phyloP scores from a whole-genome alignment of 345 rosid species.

The Syzygium oleosum region DNA sequence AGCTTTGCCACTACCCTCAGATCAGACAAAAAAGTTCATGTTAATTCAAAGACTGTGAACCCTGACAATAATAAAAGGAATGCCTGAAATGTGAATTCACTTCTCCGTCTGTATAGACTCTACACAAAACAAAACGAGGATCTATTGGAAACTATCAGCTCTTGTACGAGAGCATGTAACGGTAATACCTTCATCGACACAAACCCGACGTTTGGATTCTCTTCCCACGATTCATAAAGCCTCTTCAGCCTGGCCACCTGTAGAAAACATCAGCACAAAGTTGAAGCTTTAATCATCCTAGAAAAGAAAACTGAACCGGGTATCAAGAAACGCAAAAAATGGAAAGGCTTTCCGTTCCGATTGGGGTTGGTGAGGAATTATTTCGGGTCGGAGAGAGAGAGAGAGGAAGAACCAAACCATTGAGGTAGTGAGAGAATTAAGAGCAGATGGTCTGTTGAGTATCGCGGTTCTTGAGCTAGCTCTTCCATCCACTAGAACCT shows the following conservation, averaged over 20 bases:
- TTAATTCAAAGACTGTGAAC: neutral
- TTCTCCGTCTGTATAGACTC: neutral
- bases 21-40: conserved; percentile 3
- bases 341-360: neutral
- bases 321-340: neutral
- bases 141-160: neutral
- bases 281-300: neutral
- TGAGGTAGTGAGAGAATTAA: conserved; percentile 63
- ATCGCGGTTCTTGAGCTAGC: conserved; percentile 85
- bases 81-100: neutral
- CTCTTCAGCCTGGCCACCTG: conserved; percentile 65
- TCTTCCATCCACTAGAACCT: conserved; percentile 87
- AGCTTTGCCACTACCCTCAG: conserved; percentile 74
- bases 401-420: conserved; percentile 33
- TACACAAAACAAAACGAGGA: neutral
- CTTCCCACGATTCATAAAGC: conserved; percentile 94
- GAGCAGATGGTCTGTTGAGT: conserved; percentile 62
- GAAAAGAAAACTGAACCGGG: neutral
- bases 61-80: neutral
- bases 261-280: neutral
- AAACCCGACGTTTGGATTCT: conserved; percentile 75
- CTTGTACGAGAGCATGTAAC: neutral
- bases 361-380: neutral
- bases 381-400: neutral
- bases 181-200: conserved; percentile 71